A percentile compares a stretch with the other conserved stretches of the same genome.
phyloP scores from a whole-genome alignment of 345 rosid genomes.

The Populus deltoides region DNA sequence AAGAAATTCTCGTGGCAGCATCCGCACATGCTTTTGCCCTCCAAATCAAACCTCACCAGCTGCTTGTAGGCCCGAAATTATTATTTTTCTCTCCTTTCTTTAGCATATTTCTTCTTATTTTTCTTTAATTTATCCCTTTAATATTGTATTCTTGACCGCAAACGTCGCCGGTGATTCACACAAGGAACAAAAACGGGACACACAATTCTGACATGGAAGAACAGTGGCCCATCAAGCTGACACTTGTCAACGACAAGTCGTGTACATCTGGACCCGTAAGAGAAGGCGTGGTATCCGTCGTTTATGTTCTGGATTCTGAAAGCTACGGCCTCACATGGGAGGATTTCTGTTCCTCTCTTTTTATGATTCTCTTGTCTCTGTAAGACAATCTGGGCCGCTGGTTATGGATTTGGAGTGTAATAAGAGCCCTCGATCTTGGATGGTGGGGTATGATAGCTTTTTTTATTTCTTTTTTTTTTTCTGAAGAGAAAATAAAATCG shows the following conservation, averaged over 20 bases:
- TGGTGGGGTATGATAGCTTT: background rate
- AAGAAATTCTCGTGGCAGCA: slow-evolving; percentile 14
- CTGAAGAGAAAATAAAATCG: too few relatives aligned
- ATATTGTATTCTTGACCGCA: slow-evolving; percentile 21
- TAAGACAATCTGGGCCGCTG: slow-evolving; percentile 11
- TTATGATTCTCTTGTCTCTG: background rate
- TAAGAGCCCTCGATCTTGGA: slow-evolving; percentile 12
- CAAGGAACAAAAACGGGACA: background rate
- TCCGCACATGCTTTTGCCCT: slow-evolving; percentile 48
- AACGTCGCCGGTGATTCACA: slow-evolving; percentile 36
- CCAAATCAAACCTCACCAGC: slow-evolving; percentile 31
- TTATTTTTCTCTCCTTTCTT: background rate
- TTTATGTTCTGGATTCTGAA: slow-evolving; percentile 26
- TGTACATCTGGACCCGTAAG: slow-evolving; percentile 31
- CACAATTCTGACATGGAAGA: slow-evolving; percentile 22
- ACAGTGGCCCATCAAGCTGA: slow-evolving; percentile 1
- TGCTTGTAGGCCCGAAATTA: slow-evolving; percentile 28
- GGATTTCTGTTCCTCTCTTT: background rate
- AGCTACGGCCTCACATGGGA: slow-evolving; percentile 27
- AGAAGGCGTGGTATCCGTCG: slow-evolving; percentile 37
- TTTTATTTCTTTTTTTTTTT: background rate
- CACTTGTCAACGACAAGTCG: background rate
- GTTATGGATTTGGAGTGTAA: background rate
- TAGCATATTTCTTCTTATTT: background rate
- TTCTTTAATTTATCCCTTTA: background rate